Evolutionary conservation across 2,329 filamentous ascomycete species (phyloP), one percentile per base, ranked within the genome.

Genomic region (Colletotrichum costaricense): DNA sequence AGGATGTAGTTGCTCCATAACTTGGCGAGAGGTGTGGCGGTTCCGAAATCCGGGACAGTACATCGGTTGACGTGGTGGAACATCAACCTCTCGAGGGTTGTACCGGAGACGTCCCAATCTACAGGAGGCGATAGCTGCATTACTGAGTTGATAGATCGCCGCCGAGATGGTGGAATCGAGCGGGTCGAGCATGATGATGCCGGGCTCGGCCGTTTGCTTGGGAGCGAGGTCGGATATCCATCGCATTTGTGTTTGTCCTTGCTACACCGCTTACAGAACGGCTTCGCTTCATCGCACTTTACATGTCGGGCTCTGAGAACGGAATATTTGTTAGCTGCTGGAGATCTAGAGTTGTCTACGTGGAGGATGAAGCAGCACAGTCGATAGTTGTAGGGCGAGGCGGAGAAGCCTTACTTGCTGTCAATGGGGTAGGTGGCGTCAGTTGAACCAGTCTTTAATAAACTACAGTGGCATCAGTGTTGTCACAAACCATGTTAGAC

Each of bases 261-360:
- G 59, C 24, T 67, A 52, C 75, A 76, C 2, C 69, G 67, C 28
- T 56, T 63, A 62, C 75, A 76, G 12, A 63, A 33, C 2, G 75
- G 74, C 19, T 74, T 75, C 11, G 46, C 56, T 55, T 76, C 75
- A 26, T 76, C 75, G 42, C 75, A 76, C 24, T 76, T 76, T n/a
- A 76, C 69, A 56, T 72, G 74, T 19, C 75, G 72, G 26, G 58
- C 59, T 67, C 67, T 74, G 24, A 49, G 3, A 49, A 22, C 19
- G 8, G 42, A 19, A n/a, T 14, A 5, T 12, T 14, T 14, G 64
- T 69, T 12, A 69, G 69, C 57, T 49, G 6, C 30, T 42, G 30
- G 12, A 49, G 42, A 56, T 14, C 19, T n/a, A 19, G 28, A 16
- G 38, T n/a, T 22, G 7, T 26, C 8, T 5, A n/a, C 12, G 28